Conservation (phyloP, 371 early-diverging fungal species). For the Catenaria anguillulae region DNA sequence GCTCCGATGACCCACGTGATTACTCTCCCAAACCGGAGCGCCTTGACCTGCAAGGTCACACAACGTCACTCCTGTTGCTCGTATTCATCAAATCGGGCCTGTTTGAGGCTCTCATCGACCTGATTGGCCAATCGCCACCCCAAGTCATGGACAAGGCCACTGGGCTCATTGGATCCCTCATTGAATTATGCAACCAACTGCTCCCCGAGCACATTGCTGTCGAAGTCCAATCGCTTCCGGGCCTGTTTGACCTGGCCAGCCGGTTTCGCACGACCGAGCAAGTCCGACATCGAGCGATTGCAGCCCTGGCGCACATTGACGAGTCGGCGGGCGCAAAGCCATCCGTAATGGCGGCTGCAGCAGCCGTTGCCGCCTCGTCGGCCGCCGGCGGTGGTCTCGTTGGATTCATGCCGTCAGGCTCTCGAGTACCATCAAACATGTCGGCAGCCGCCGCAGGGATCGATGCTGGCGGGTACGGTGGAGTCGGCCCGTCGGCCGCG, state of each 20-base stretch:
- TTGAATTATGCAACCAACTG: constrained; percentile 51
- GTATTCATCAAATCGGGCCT: constrained; percentile 67
- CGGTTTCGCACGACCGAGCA: constrained; percentile 51
- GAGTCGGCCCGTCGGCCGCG: constrained; percentile 9
- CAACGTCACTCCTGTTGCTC: constrained; percentile 49
- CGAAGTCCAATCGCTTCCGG: constrained; percentile 51
- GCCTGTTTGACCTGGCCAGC: constrained; percentile 57
- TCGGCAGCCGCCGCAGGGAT: no score
- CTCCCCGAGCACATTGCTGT: constrained; percentile 43
- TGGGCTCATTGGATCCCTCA: constrained; percentile 53
- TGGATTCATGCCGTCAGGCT: no score
- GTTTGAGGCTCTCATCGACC: constrained; percentile 41
- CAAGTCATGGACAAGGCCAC: constrained; percentile 46
- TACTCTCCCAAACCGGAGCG: constrained; percentile 18
- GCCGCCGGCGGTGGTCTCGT: no score
- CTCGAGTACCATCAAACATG: no score
- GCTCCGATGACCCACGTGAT: constrained; percentile 4
- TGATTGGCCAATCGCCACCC: constrained; percentile 25
- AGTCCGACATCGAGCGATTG: constrained; percentile 55
- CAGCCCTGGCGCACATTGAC: constrained; percentile 60
- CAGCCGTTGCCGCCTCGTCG: constrained; percentile 12
- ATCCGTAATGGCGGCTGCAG: no score
- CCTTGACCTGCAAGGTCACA: constrained; percentile 51
- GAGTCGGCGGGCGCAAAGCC: constrained; percentile 16
- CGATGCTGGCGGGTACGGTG: no score